Evolutionary conservation across 176 grass and related monocot genomes (phyloP), one percentile per base, ranked within the genome.

Genomic region (Juncus inflexus): DNA sequence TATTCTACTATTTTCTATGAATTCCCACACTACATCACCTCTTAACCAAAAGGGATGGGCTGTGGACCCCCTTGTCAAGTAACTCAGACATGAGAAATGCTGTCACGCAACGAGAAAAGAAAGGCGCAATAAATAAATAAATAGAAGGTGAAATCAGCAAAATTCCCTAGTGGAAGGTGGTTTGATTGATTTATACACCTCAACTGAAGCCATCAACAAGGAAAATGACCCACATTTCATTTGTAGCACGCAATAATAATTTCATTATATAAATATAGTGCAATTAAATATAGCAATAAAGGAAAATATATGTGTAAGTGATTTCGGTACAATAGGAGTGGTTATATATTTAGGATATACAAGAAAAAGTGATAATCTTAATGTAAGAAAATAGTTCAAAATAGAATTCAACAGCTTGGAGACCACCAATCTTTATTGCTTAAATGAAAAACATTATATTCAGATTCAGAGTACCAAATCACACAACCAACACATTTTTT

Each of bases 131-230:
- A 35, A 37, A 53, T 35, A 39, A 40, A 37, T 43, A 59, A 71
- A 55, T 71, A 71, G 40, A 60, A 43, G 53, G 68, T 71, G 68
- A 71, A 57, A 38, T 71, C 68, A 71, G n/a, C 54, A 16, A 58
- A 4, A 47, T 47, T 56, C 58, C 14, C 55, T 58, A 60, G 54
- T 71, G 68, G 37, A 71, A 43, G 52, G 68, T 71, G 54, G 68
- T 71, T 71, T 60, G 68, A 45, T 71, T 71, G 68, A 71, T 71
- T 71, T 71, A 71, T 71, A 71, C 68, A 71, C 68, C 38, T n/a
- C 68, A 71, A 71, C 68, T 71, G 58, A 58, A n/a, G 15, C 68
- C 68, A 71, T 71, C 53, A 71, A 71, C 37, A 36, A 4, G 56
- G 68, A 71, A 71, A 71, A 55, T 58, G 68, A 71, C 68, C 7